Evolutionary conservation across 2,329 filamentous ascomycete species (phyloP).

Genomic region (Colletotrichum sp.): DNA sequence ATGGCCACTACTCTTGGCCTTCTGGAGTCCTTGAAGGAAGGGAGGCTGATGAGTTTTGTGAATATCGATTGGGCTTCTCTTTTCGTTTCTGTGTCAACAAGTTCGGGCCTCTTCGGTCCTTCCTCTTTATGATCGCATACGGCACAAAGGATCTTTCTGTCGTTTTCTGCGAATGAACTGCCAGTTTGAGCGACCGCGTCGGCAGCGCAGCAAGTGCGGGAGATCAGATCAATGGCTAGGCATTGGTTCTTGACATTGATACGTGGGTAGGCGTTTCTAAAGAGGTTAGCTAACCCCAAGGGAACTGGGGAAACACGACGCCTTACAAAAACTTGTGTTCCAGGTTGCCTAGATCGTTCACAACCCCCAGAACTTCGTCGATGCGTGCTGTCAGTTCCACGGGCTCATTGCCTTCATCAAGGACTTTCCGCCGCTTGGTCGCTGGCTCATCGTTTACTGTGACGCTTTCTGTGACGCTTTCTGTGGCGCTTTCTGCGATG

Average conservation of each 20-base stretch:
- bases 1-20: constrained; percentile 72
- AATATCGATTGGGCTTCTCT: constrained; percentile 49
- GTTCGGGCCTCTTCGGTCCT: background rate
- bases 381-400: constrained; percentile 23
- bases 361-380: constrained; percentile 31
- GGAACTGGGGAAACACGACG: background rate
- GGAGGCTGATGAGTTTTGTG: constrained; percentile 45
- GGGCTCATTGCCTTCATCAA: constrained; percentile 23
- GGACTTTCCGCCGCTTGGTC: constrained; percentile 35
- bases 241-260: constrained; percentile 55
- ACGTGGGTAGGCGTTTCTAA: constrained; percentile 45
- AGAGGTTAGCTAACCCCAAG: background rate
- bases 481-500: constrained; percentile 5
- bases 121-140: background rate
- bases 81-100: constrained; percentile 26
- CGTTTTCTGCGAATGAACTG: background rate
- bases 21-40: constrained; percentile 57
- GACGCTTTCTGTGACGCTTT: background rate
- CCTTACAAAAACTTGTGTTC: constrained; percentile 52
- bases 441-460: constrained; percentile 22
- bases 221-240: constrained; percentile 57
- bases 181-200: constrained; percentile 39
- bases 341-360: constrained; percentile 29
- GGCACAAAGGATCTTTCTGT: background rate
- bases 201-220: constrained; percentile 60